These are phyloP conservation scores for Chrysosporium keratinophilum DNA, from an alignment of 2,329 filamentous ascomycete genomes.

Conservation along the genomic window DNA sequence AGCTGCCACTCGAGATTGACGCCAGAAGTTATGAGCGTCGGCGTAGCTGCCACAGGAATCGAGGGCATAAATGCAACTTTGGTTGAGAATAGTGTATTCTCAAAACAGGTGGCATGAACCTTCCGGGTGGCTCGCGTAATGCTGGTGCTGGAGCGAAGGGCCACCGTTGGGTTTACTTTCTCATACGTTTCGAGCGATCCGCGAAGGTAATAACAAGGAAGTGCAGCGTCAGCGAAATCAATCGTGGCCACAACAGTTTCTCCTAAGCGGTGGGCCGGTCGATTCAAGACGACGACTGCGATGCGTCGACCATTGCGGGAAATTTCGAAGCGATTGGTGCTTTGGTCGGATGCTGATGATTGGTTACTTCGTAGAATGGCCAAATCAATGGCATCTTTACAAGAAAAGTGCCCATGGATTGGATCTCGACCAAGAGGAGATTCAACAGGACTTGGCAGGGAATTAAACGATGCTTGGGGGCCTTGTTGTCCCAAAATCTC, in stretches of 20 bases:
- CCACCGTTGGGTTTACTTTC: slow-evolving; percentile 66
- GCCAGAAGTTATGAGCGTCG: slow-evolving; percentile 84
- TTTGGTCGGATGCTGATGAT: slow-evolving; percentile 57
- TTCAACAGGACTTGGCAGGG: slow-evolving; percentile 65
- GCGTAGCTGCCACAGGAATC: slow-evolving; percentile 73
- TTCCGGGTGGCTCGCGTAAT: slow-evolving; percentile 79
- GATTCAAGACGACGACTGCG: slow-evolving; percentile 76
- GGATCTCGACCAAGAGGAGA: slow-evolving; percentile 43
- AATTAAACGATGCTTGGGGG: slow-evolving; percentile 44
- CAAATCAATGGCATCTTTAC: slow-evolving; percentile 79
- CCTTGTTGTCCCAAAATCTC: slow-evolving; percentile 54
- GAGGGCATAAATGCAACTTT: slow-evolving; percentile 71
- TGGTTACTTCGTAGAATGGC: slow-evolving; percentile 76
- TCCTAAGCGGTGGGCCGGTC: slow-evolving; percentile 79
- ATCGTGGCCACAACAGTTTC: slow-evolving; percentile 76
- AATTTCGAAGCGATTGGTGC: slow-evolving; percentile 91
- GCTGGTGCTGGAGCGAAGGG: slow-evolving; percentile 73
- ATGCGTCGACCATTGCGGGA: slow-evolving; percentile 85
- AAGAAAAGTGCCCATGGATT: slow-evolving; percentile 33
- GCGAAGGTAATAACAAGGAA: slow-evolving; percentile 77
- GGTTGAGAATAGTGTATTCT: slow-evolving; percentile 71
- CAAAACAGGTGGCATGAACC: slow-evolving; percentile 64
- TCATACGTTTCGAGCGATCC: slow-evolving; percentile 79
- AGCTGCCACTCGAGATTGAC: slow-evolving; percentile 82
- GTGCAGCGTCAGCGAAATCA: slow-evolving; percentile 66